Conservation (phyloP, 1,284 basidiomycete species). For the Austroboletus novae-zelandiae region DNA sequence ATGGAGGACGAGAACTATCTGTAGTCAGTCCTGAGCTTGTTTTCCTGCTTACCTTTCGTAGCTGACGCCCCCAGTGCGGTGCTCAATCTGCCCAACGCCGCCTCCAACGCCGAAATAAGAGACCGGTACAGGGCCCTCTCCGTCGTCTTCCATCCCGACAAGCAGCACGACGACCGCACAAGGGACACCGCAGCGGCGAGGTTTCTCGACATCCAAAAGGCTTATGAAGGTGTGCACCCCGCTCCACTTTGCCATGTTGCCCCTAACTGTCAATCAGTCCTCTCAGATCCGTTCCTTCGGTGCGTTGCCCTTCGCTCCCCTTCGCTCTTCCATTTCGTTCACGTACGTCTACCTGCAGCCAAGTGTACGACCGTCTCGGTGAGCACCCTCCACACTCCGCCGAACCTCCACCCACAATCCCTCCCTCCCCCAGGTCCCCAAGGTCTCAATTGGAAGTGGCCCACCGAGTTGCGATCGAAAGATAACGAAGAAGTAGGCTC, state of each 20-base stretch:
- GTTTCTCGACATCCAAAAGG: slow-evolving; percentile 76
- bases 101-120: slow-evolving; percentile 65
- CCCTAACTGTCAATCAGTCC: slow-evolving; percentile 42
- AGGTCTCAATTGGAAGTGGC: slow-evolving; percentile 47
- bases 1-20: slow-evolving; percentile 16
- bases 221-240: slow-evolving; percentile 61
- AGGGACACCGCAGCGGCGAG: slow-evolving; percentile 60
- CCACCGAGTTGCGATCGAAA: slow-evolving; percentile 42
- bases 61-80: slow-evolving; percentile 42
- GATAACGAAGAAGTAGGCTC: slow-evolving; percentile 51
- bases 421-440: slow-evolving; percentile 43
- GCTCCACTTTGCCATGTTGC: slow-evolving; percentile 5
- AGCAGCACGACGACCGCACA: slow-evolving; percentile 59
- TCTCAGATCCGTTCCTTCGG: slow-evolving; percentile 75
- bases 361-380: slow-evolving; percentile 78
- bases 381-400: slow-evolving; percentile 15
- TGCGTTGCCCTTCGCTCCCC: slow-evolving; percentile 31
- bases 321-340: slow-evolving; percentile 5
- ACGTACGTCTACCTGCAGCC: slow-evolving; percentile 33
- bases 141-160: slow-evolving; percentile 85
- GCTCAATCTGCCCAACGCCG: slow-evolving; percentile 64
- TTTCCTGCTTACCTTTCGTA: background rate
- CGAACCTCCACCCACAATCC: slow-evolving; percentile 9
- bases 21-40: slow-evolving; percentile 13
- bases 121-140: slow-evolving; percentile 72